Evolutionary conservation across 2,329 filamentous ascomycete genomes (phyloP).

Genomic region (Davidsoniella neocaledoniae): DNA sequence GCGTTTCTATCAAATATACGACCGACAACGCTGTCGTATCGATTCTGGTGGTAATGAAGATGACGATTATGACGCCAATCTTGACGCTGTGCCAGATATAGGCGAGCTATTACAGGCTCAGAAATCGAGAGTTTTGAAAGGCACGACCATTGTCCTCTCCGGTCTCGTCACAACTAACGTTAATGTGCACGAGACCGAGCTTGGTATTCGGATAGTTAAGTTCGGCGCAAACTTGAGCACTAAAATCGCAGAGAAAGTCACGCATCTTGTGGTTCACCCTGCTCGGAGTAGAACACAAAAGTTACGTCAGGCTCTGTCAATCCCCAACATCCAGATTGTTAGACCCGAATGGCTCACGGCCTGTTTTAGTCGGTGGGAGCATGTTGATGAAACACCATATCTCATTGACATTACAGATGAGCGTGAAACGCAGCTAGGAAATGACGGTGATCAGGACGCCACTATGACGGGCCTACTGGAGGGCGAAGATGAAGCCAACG

Average conservation of each 20-base stretch:
- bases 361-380: conserved; percentile 69
- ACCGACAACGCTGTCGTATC: conserved; percentile 21
- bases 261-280: conserved; percentile 57
- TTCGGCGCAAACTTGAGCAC: conserved; percentile 57
- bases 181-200: conserved; percentile 66
- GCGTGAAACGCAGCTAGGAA: conserved; percentile 21
- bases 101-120: conserved; percentile 69
- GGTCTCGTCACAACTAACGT: conserved; percentile 74
- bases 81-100: conserved; percentile 56
- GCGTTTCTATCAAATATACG: conserved; percentile 71
- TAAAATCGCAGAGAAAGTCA: conserved; percentile 44
- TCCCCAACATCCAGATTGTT: conserved; percentile 74
- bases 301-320: conserved; percentile 68
- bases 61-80: conserved; percentile 11
- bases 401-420: conserved; percentile 59
- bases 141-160: conserved; percentile 69
- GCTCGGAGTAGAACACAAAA: conserved; percentile 70
- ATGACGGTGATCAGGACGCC: conserved; percentile 13
- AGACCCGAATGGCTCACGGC: conserved; percentile 79
- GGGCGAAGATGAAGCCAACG: conserved; percentile 11
- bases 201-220: conserved; percentile 68
- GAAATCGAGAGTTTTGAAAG: conserved; percentile 59
- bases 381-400: conserved; percentile 62
- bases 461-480: conserved; percentile 19
- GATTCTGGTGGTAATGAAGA: background rate